Base-by-base conservation (phyloP, 441 rosid species). In the Biscutella auriculata region DNA sequence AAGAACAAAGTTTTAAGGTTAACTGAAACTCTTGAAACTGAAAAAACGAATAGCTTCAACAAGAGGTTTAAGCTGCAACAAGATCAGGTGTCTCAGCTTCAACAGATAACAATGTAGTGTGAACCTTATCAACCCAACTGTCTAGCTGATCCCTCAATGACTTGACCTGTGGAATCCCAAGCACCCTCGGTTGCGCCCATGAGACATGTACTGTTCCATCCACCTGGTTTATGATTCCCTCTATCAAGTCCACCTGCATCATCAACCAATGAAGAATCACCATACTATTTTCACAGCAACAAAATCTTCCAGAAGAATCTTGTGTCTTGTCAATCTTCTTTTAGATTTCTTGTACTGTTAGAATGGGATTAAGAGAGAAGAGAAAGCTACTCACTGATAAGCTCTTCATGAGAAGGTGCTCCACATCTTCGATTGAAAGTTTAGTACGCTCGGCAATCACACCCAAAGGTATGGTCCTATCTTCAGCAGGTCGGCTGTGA, bases 41-140 rank as follows among this genome's bases (percentile, higher is more conserved):
- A 33, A 21, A 49, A 8, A 51, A 57, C 13, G 27, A 41, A 5
- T 66, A 19, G 23, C 23, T 19, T 2, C 23, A 19, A 19, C 23
- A 19, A 19, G 23, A 19, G 4, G 23, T 4, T 19, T 69, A 93
- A 14, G 77, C 73, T 7, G 93, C 83, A 46, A 89, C 84, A 8
- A 93, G 93, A 74, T 93, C 99, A 4, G 97, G 96, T 52, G 98
- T 92, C 65, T 92, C 96, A 0, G 98, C 95, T 73, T 92, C 98
- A 1, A 88, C 75, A 6, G 98, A 88, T 65, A 81, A 8, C 72
- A 79, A 67, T 1, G 98, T 85, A 1, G 82, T 70, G 77, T 80
- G 87, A 25, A 88, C 98, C 74, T 82, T 88, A 45, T 63, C 91
- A 54, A 84, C 57, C 96, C 98, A 92, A 60, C 57, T 60, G 53